Evolutionary conservation across 2,329 filamentous ascomycete genomes (phyloP).

Genomic region (Claviceps digitariae): DNA sequence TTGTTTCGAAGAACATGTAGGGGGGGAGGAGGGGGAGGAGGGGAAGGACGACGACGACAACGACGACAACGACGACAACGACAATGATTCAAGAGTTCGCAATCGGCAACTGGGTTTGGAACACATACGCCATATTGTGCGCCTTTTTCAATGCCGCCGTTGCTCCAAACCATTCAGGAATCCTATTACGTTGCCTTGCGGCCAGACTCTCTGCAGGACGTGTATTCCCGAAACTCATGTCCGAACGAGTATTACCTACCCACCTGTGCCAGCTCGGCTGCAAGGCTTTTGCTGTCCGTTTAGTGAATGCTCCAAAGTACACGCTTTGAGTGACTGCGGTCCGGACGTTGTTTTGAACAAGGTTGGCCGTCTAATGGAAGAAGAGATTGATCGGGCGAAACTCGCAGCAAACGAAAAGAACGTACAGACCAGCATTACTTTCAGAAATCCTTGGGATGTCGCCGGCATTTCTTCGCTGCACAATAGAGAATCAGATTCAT

Average conservation of each 20-base stretch:
- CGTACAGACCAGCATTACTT: slow-evolving; percentile 25
- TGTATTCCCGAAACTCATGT: slow-evolving; percentile 58
- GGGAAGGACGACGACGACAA: too few relatives aligned
- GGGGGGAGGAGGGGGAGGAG: too few relatives aligned
- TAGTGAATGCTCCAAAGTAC: slow-evolving; percentile 50
- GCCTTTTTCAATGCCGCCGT: slow-evolving; percentile 61
- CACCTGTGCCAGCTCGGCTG: slow-evolving; percentile 50
- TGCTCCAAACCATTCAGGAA: slow-evolving; percentile 56
- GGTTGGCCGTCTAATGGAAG: slow-evolving; percentile 46
- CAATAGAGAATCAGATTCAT: slow-evolving; percentile 17
- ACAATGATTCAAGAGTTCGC: background rate
- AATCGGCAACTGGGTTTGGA: slow-evolving; percentile 1
- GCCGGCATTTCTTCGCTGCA: slow-evolving; percentile 28
- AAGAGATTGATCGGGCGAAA: slow-evolving; percentile 33
- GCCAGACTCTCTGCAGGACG: slow-evolving; percentile 58
- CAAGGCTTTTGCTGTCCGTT: slow-evolving; percentile 67
- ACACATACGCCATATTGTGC: slow-evolving; percentile 30
- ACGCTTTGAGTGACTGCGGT: slow-evolving; percentile 63
- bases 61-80: background rate
- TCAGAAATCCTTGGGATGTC: slow-evolving; percentile 23
- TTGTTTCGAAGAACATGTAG: background rate
- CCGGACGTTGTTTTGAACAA: slow-evolving; percentile 66
- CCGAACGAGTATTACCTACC: slow-evolving; percentile 64
- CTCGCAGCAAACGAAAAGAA: slow-evolving; percentile 12
- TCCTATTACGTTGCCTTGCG: slow-evolving; percentile 70